Conservation (phyloP, 495 filamentous ascomycete genomes). For the Hypoxylon cercidicola region DNA sequence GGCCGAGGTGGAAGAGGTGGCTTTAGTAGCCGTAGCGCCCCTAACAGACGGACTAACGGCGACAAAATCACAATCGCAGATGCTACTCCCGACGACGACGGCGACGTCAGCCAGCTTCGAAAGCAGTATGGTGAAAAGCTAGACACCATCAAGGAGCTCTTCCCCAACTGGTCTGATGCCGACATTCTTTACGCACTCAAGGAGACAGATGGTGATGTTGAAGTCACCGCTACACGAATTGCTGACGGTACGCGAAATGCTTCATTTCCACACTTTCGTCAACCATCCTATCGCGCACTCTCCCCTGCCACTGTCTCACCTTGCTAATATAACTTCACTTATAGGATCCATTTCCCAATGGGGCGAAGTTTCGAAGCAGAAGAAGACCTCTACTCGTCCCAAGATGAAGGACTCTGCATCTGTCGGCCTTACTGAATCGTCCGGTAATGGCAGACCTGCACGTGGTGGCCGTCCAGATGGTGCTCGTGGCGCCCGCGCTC, state of each 20-base stretch:
- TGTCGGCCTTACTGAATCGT: slow-evolving; percentile 63
- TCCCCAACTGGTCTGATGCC: slow-evolving; percentile 90
- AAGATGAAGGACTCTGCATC: slow-evolving; percentile 80
- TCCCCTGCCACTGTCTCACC: slow-evolving; percentile 31
- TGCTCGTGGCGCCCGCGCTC: slow-evolving; percentile 74
- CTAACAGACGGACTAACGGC: slow-evolving; percentile 72
- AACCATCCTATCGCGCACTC: slow-evolving; percentile 3
- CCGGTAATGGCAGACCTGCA: slow-evolving; percentile 51
- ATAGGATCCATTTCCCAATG: slow-evolving; percentile 91
- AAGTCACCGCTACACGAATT: slow-evolving; percentile 86
- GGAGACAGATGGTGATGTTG: slow-evolving; percentile 90
- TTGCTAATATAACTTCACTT: slow-evolving; percentile 41
- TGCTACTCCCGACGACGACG: slow-evolving; percentile 76
- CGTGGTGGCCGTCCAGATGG: slow-evolving; percentile 74
- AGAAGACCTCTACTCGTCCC: slow-evolving; percentile 80
- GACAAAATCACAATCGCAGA: slow-evolving; percentile 66
- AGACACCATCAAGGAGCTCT: slow-evolving; percentile 84
- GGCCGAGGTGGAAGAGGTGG: slow-evolving; percentile 85
- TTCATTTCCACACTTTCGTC: slow-evolving; percentile 4
- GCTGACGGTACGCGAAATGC: slow-evolving; percentile 75
- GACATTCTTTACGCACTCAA: slow-evolving; percentile 90
- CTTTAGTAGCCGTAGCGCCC: slow-evolving; percentile 73
- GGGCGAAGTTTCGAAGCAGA: slow-evolving; percentile 94
- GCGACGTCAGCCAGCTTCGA: slow-evolving; percentile 91
- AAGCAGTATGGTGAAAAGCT: slow-evolving; percentile 82